Evolutionary conservation across 139 green algal species (phyloP).

Genomic region (Micractinium conductrix): DNA sequence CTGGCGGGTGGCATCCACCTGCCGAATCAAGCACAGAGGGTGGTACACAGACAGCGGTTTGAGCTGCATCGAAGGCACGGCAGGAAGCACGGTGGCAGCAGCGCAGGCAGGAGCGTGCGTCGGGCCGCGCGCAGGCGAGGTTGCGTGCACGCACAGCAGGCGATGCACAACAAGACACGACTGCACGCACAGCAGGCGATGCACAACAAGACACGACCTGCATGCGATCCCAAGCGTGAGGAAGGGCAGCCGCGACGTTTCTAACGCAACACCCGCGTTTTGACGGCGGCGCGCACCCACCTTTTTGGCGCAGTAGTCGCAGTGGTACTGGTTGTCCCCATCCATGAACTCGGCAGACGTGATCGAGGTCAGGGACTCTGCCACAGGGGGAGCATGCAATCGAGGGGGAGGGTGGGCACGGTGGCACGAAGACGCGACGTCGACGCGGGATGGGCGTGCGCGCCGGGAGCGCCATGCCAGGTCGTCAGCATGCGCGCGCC

Average conservation of each 20-base stretch:
- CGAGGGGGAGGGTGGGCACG: too few species aligned
- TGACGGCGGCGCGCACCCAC: background rate
- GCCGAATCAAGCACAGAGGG: too few species aligned
- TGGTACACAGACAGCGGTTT: too few species aligned
- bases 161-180: background rate
- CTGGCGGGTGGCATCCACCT: slow-evolving; percentile 76
- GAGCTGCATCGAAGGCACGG: background rate
- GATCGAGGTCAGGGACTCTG: slow-evolving; percentile 53
- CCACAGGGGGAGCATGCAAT: too few species aligned
- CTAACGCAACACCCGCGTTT: too few species aligned
- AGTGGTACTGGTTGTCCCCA: slow-evolving; percentile 88
- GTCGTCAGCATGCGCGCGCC: too few species aligned
- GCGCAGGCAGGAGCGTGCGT: background rate
- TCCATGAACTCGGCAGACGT: slow-evolving; percentile 74
- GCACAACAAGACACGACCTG: too few species aligned
- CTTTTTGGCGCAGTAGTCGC: slow-evolving; percentile 69
- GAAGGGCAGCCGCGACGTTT: too few species aligned
- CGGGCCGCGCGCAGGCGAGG: background rate
- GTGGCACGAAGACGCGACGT: too few species aligned
- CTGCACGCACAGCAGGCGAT: background rate
- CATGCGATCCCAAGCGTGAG: too few species aligned
- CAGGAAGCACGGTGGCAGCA: background rate
- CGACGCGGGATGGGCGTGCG: too few species aligned
- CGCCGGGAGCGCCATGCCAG: too few species aligned
- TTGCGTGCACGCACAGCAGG: background rate